phyloP scores from a whole-genome alignment of 345 rosid species.

The Eucalyptus dawsonii region DNA sequence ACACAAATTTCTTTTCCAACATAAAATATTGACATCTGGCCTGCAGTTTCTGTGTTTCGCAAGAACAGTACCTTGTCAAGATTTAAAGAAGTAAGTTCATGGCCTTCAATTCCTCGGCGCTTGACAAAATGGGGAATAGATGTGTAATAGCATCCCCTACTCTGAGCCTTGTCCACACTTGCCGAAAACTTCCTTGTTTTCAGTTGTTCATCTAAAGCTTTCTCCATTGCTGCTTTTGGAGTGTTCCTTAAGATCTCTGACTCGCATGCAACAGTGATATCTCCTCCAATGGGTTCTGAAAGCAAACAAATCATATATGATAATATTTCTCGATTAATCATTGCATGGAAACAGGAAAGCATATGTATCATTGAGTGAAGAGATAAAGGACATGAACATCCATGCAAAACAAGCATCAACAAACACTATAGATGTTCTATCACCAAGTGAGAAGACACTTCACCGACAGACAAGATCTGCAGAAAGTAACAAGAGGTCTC shows the following conservation, averaged over 20 bases:
- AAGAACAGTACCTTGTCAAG: conserved; percentile 63
- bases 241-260: conserved; percentile 25
- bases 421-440: background rate
- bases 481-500: background rate
- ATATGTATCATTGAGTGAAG: background rate
- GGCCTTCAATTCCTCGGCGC: conserved; percentile 48
- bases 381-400: background rate
- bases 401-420: background rate
- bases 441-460: background rate
- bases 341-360: background rate
- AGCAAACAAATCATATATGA: background rate
- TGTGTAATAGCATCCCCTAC: conserved; percentile 69
- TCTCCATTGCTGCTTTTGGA: conserved; percentile 52
- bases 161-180: conserved; percentile 19
- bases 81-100: conserved; percentile 75
- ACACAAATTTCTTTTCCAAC: background rate
- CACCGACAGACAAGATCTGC: background rate
- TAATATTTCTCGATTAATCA: background rate
- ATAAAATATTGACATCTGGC: background rate
- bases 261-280: conserved; percentile 60
- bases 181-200: conserved; percentile 36
- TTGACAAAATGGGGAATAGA: conserved; percentile 59
- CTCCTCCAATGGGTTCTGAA: conserved; percentile 92
- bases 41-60: background rate
- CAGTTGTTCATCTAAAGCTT: conserved; percentile 62